These are phyloP conservation scores for Hymenoscyphus salicellus DNA, from an alignment of 2,329 filamentous ascomycete species.

Conservation along the genomic window DNA sequence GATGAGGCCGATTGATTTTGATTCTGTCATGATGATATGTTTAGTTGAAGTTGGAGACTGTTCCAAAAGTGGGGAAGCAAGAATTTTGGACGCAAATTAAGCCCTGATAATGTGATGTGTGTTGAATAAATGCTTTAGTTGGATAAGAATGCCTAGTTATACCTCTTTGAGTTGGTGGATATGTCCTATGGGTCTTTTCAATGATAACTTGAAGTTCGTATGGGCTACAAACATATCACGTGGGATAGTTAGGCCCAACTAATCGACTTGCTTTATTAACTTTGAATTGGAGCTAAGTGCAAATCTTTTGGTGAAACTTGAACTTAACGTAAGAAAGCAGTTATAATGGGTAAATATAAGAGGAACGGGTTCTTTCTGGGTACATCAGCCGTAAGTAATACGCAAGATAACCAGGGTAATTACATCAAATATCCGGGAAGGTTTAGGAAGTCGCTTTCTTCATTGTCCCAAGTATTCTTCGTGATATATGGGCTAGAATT, in stretches of 20 bases:
- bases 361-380: too few relatives aligned
- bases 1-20: conserved; percentile 19
- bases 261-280: neutral
- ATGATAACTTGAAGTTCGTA: neutral
- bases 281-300: too few relatives aligned
- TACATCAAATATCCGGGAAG: too few relatives aligned
- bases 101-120: neutral
- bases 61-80: neutral
- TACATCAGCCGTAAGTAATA: too few relatives aligned
- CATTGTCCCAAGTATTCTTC: too few relatives aligned
- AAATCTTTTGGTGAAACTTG: too few relatives aligned
- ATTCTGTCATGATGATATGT: conserved; percentile 16
- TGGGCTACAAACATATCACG: neutral
- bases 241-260: neutral
- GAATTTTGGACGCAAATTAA: neutral
- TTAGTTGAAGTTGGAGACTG: neutral
- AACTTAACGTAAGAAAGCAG: too few relatives aligned
- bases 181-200: neutral
- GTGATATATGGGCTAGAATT: too few relatives aligned
- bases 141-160: neutral
- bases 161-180: neutral
- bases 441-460: too few relatives aligned
- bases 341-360: too few relatives aligned
- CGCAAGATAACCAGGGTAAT: too few relatives aligned
- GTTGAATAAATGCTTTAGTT: neutral